Percentiles rank a stretch among this genome's conserved stretches.
Conservation (phyloP, 2,329 filamentous ascomycete species). For the Hymenoscyphus infarciens region DNA sequence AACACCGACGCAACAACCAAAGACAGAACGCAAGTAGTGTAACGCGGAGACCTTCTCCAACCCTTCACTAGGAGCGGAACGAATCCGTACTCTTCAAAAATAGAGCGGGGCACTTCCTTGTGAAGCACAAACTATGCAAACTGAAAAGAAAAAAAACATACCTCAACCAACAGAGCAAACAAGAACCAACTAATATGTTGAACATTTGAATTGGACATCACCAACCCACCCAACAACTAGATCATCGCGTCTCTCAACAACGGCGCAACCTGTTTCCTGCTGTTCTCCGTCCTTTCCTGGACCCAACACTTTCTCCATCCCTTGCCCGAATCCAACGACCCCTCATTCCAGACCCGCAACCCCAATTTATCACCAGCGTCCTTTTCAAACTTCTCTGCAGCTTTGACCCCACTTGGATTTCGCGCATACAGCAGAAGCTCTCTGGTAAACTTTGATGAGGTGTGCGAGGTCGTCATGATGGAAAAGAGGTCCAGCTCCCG, state of each 20-base stretch:
- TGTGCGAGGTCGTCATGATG: constrained; percentile 65
- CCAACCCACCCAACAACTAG: background rate
- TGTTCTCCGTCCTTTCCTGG: constrained; percentile 59
- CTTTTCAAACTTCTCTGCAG: constrained; percentile 52
- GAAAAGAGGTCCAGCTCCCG: constrained; percentile 57
- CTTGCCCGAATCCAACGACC: constrained; percentile 41
- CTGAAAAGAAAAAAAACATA: background rate
- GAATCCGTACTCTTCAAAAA: background rate
- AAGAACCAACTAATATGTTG: background rate
- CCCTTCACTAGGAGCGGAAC: background rate
- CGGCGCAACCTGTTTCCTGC: constrained; percentile 67
- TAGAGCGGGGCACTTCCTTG: background rate
- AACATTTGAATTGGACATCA: background rate
- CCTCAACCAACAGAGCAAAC: background rate
- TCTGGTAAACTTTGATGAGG: constrained; percentile 53
- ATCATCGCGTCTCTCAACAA: constrained; percentile 52
- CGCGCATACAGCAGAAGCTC: constrained; percentile 67
- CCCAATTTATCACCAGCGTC: constrained; percentile 47
- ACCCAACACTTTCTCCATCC: constrained; percentile 61
- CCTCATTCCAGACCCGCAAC: constrained; percentile 52
- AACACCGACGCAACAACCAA: background rate
- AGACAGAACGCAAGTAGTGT: background rate
- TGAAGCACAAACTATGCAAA: background rate
- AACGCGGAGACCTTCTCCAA: background rate
- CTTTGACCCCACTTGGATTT: constrained; percentile 45